Percentiles rank a stretch among this genome's conserved stretches.
Conservation (phyloP, 257 asterid species). For the Solanum corneliomulleri region DNA sequence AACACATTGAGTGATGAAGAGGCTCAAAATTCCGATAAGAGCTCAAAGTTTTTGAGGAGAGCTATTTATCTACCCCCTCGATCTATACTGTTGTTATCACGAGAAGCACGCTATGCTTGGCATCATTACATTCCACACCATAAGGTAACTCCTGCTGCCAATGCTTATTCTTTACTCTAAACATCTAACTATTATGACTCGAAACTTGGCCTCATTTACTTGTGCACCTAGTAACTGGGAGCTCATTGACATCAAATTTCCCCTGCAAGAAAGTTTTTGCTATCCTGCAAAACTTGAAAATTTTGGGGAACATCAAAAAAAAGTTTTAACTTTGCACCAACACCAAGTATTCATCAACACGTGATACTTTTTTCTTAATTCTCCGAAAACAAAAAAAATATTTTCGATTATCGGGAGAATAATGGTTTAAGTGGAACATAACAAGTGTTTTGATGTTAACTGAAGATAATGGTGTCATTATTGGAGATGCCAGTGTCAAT, state of each 20-base stretch:
- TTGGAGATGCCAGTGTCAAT: not conserved
- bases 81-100: slow-evolving; percentile 68
- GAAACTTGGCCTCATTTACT: not conserved
- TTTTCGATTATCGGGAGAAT: not conserved
- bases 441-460: not conserved
- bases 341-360: not conserved
- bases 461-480: not conserved
- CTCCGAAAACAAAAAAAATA: not conserved
- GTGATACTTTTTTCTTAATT: not conserved
- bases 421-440: not conserved
- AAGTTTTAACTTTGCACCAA: too few species aligned
- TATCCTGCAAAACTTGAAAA: not conserved
- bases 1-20: slow-evolving; percentile 26
- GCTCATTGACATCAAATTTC: not conserved
- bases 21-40: slow-evolving; percentile 19
- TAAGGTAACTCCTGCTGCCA: slow-evolving; percentile 38
- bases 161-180: not conserved
- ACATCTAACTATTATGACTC: not conserved
- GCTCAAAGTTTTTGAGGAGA: slow-evolving; percentile 33
- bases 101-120: slow-evolving; percentile 96
- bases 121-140: slow-evolving; percentile 98
- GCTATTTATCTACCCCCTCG: slow-evolving; percentile 93
- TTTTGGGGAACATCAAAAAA: not conserved
- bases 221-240: not conserved
- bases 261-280: not conserved